These are phyloP conservation scores for Fusarium chaquense DNA, from an alignment of 2,329 filamentous ascomycete genomes.

Conservation along the genomic window DNA sequence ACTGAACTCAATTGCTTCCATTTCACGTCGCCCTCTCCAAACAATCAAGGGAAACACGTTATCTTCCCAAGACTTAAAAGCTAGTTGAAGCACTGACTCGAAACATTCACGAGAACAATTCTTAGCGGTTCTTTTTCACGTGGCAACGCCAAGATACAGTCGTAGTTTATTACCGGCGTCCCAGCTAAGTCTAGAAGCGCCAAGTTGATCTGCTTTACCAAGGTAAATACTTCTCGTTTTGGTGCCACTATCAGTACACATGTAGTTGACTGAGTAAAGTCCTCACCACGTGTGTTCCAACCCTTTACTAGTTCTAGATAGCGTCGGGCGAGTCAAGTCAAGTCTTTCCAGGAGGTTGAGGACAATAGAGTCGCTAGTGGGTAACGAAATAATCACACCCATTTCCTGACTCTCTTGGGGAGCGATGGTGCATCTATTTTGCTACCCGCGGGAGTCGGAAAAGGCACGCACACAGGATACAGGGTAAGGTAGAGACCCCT, in stretches of 20 bases:
- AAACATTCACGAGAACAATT: neutral
- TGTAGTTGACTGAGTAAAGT: neutral
- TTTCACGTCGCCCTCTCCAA: neutral
- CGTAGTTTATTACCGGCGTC: neutral
- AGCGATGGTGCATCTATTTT: no score
- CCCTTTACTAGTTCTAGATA: neutral
- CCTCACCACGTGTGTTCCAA: neutral
- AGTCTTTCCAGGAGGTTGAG: neutral
- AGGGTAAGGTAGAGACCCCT: neutral
- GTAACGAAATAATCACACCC: no score
- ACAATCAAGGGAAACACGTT: neutral
- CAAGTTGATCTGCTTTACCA: no score
- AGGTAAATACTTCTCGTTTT: neutral
- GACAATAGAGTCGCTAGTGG: neutral
- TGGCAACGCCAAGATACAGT: neutral
- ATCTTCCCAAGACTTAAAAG: neutral
- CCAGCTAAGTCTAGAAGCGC: neutral
- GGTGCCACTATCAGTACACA: neutral
- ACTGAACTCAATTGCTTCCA: neutral
- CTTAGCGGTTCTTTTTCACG: neutral
- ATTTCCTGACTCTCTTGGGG: no score
- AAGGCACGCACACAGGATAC: neutral
- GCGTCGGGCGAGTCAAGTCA: neutral
- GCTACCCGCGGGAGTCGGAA: no score
- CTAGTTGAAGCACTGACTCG: neutral